Percentiles rank a stretch among this genome's conserved stretches.
phyloP scores from a whole-genome alignment of 2,329 filamentous ascomycete genomes.

The Chaetoscypha palmicola region DNA sequence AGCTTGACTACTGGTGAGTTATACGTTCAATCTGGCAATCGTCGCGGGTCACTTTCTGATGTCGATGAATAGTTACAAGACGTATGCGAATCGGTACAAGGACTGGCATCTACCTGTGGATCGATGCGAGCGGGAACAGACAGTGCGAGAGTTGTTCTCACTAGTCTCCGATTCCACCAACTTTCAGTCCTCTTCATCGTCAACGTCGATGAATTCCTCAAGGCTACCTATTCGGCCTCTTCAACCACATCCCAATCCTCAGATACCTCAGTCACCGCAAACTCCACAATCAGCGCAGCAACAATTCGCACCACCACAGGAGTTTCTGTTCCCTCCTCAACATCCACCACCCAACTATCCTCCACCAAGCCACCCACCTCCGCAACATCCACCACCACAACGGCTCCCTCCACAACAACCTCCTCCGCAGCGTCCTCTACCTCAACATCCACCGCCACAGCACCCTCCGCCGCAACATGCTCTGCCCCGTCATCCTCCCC shows the following conservation, averaged over 20 bases:
- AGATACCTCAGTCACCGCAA: neutral
- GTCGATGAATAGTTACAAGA: constrained; percentile 20
- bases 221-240: constrained; percentile 12
- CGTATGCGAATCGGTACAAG: constrained; percentile 23
- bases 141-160: constrained; percentile 18
- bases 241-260: constrained; percentile 9
- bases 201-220: constrained; percentile 2
- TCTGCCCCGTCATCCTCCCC: neutral
- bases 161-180: constrained; percentile 14
- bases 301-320: constrained; percentile 3
- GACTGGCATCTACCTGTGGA: constrained; percentile 23
- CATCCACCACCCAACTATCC: neutral
- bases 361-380: neutral
- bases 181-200: constrained; percentile 1
- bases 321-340: constrained; percentile 4
- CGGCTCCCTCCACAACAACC: neutral
- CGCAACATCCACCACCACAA: neutral
- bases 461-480: neutral
- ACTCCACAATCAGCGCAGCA: constrained; percentile 1
- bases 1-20: constrained; percentile 24
- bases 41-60: constrained; percentile 4
- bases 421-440: neutral
- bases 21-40: neutral
- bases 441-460: neutral
- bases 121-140: constrained; percentile 18